These are phyloP conservation scores for Entomophthora muscae DNA, from an alignment of 371 early-diverging fungal species.

Conservation along the genomic window DNA sequence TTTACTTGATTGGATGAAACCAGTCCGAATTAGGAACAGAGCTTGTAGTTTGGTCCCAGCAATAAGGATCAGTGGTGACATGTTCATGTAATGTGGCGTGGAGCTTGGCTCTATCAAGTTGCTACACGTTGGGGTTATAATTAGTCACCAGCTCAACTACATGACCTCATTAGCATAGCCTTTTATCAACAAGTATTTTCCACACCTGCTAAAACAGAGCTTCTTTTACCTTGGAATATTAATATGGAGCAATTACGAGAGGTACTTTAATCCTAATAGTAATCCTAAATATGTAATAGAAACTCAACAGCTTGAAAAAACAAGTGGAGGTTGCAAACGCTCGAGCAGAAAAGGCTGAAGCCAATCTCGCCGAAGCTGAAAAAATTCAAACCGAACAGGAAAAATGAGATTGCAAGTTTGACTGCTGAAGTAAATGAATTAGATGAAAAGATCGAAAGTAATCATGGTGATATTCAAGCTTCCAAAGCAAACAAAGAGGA, in stretches of 20 bases:
- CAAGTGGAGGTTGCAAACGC: neutral
- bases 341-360: neutral
- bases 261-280: neutral
- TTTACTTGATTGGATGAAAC: no score
- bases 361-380: neutral
- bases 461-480: neutral
- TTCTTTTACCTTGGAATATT: neutral
- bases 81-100: no score
- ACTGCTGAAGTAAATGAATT: neutral
- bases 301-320: constrained; percentile 6
- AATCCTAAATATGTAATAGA: neutral
- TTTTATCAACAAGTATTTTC: no score
- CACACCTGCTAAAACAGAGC: neutral
- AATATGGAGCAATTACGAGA: neutral
- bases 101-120: no score
- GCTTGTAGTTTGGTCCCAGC: no score
- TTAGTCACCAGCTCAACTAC: no score
- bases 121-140: no score
- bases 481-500: constrained; percentile 6
- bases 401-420: neutral
- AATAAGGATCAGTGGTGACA: no score
- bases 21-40: no score
- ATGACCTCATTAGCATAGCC: no score
- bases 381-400: constrained; percentile 1
- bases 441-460: constrained; percentile 7